These are phyloP conservation scores for Kodamaea laetipori DNA, from an alignment of 805 yeast genomes.

Conservation along the genomic window DNA sequence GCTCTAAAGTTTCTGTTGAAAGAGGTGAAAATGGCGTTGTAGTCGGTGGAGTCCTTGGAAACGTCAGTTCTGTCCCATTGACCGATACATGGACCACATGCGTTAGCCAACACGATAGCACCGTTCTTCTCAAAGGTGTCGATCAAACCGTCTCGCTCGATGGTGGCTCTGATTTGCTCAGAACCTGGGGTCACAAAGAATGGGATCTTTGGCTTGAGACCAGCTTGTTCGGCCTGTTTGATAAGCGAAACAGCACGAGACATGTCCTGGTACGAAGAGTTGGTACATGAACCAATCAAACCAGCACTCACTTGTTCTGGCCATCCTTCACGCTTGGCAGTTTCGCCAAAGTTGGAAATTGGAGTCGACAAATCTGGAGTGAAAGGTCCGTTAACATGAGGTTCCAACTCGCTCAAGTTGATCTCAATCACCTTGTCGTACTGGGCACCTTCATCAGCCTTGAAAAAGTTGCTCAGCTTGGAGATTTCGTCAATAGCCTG, in stretches of 20 bases:
- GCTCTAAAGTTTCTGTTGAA: conserved; percentile 98
- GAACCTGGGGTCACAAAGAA: conserved; percentile 97
- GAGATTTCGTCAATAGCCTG: conserved; percentile 73
- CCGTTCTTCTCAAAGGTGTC: conserved; percentile 88
- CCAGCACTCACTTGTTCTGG: conserved; percentile 92
- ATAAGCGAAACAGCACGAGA: conserved; percentile 93
- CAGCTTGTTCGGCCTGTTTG: conserved; percentile 86
- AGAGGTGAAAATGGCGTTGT: conserved; percentile 91
- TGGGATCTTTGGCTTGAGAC: conserved; percentile 86
- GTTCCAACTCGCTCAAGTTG: conserved; percentile 86
- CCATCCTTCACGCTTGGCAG: conserved; percentile 86
- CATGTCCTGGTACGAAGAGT: conserved; percentile 98
- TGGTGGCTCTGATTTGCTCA: conserved; percentile 97
- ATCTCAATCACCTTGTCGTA: conserved; percentile 93
- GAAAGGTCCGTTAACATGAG: conserved; percentile 96
- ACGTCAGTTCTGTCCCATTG: conserved; percentile 97
- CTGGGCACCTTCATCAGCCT: conserved; percentile 90
- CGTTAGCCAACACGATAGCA: conserved; percentile 93
- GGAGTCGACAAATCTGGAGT: conserved; percentile 98
- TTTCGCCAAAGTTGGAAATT: conserved; percentile 80
- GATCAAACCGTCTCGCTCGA: conserved; percentile 93
- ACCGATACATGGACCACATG: conserved; percentile 99
- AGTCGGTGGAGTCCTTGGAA: conserved; percentile 59
- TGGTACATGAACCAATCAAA: conserved; percentile 97
- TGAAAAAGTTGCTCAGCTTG: conserved; percentile 58